Conservation (phyloP, 495 filamentous ascomycete species). For the Tuber microsphaerosporum region DNA sequence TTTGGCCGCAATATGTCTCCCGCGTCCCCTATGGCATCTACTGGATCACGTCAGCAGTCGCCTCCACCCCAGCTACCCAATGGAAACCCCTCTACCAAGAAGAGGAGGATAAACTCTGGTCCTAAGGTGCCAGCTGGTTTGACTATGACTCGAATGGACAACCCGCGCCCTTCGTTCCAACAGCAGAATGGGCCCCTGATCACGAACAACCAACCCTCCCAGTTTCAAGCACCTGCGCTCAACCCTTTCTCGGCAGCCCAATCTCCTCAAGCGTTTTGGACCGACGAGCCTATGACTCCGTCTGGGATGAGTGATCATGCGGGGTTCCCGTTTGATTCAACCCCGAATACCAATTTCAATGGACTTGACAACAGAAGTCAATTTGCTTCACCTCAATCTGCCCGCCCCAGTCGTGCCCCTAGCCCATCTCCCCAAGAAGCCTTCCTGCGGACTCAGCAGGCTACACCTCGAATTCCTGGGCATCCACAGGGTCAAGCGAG, state of each 20-base stretch:
- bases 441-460: slow-evolving; percentile 21
- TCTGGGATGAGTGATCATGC: slow-evolving; percentile 42
- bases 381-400: slow-evolving; percentile 31
- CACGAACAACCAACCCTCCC: slow-evolving; percentile 28
- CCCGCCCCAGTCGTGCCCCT: slow-evolving; percentile 30
- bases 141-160: slow-evolving; percentile 72
- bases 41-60: slow-evolving; percentile 20
- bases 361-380: slow-evolving; percentile 26
- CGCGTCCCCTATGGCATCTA: slow-evolving; percentile 20
- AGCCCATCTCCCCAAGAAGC: slow-evolving; percentile 28
- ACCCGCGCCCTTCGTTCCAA: slow-evolving; percentile 44
- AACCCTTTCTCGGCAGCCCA: slow-evolving; percentile 15
- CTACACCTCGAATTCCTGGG: not conserved
- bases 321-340: slow-evolving; percentile 31
- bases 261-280: slow-evolving; percentile 37
- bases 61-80: slow-evolving; percentile 25
- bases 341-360: slow-evolving; percentile 25
- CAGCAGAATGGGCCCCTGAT: not conserved
- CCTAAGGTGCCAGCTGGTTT: slow-evolving; percentile 66
- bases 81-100: slow-evolving; percentile 27
- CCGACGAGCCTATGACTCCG: slow-evolving; percentile 45
- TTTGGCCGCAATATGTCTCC: slow-evolving; percentile 18
- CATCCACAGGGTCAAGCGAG: slow-evolving; percentile 22
- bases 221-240: slow-evolving; percentile 30
- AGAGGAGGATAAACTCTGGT: slow-evolving; percentile 33